phyloP scores from a whole-genome alignment of 768 basidiomycete genomes.

The Tylopilus subfusipes region DNA sequence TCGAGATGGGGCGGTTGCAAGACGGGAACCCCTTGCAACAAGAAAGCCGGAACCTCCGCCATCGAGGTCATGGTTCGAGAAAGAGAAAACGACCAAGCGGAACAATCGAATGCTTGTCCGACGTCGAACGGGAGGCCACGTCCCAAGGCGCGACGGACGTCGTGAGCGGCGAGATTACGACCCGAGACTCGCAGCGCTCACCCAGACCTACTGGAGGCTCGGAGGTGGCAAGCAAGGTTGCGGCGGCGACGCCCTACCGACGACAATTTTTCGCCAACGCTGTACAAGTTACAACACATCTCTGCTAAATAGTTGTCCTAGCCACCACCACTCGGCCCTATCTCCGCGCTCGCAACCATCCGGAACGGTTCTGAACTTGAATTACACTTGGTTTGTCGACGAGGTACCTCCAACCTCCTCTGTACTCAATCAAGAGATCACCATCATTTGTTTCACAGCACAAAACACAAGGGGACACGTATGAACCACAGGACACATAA shows the following conservation, averaged over 20 bases:
- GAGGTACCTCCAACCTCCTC: background rate
- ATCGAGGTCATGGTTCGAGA: conserved; percentile 62
- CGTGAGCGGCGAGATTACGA: conserved; percentile 20
- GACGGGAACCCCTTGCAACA: conserved; percentile 69
- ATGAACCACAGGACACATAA: background rate
- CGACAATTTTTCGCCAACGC: conserved; percentile 25
- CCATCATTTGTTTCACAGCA: conserved; percentile 6
- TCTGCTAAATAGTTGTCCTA: conserved; percentile 8
- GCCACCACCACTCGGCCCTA: conserved; percentile 13
- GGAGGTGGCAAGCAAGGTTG: conserved; percentile 23
- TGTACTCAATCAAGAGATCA: conserved; percentile 4
- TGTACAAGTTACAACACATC: conserved; percentile 1
- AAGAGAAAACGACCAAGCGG: conserved; percentile 24
- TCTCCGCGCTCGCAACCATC: background rate
- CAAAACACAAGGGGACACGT: background rate
- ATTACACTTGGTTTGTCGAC: background rate
- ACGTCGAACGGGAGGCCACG: conserved; percentile 19
- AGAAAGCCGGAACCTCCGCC: conserved; percentile 63
- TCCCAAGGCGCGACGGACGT: conserved; percentile 20
- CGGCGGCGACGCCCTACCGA: conserved; percentile 18
- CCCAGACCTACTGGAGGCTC: conserved; percentile 14
- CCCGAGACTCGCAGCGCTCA: conserved; percentile 21
- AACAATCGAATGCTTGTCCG: conserved; percentile 11
- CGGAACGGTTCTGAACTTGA: background rate
- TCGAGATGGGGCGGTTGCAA: conserved; percentile 79